These are phyloP conservation scores for Hemerocallis citrina DNA, from an alignment of 106 monocot genomes.

Conservation along the genomic window DNA sequence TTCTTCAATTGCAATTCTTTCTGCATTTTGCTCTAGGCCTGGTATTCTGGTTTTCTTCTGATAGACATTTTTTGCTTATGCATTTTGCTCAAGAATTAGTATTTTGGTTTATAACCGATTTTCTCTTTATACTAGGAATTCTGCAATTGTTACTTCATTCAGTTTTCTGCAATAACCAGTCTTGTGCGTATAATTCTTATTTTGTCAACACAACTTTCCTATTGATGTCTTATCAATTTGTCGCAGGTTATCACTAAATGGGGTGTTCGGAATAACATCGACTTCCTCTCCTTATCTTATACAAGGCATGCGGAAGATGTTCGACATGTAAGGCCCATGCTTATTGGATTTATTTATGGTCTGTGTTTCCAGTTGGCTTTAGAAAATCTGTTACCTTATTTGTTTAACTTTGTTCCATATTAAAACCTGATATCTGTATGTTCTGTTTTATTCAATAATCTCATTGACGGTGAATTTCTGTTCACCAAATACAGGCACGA, in stretches of 20 bases:
- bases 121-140: background rate
- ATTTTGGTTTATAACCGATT: background rate
- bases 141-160: too few relatives aligned
- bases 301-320: conserved; percentile 88
- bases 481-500: conserved; percentile 39
- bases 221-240: conserved; percentile 3
- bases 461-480: too few relatives aligned
- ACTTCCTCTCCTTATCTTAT: conserved; percentile 71
- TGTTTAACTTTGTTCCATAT: too few relatives aligned
- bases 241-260: conserved; percentile 67
- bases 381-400: background rate
- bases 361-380: background rate
- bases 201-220: background rate
- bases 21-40: too few relatives aligned
- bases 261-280: conserved; percentile 67
- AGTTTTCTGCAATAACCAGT: background rate
- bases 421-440: too few relatives aligned
- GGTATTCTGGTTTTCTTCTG: too few relatives aligned
- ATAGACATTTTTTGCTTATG: background rate
- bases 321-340: conserved; percentile 37
- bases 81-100: background rate
- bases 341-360: background rate
- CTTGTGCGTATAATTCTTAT: background rate
- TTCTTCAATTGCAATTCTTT: too few relatives aligned
- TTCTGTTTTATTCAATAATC: too few relatives aligned